Conservation (phyloP, 352 stramenopile species). For the Plasmopara muralis region DNA sequence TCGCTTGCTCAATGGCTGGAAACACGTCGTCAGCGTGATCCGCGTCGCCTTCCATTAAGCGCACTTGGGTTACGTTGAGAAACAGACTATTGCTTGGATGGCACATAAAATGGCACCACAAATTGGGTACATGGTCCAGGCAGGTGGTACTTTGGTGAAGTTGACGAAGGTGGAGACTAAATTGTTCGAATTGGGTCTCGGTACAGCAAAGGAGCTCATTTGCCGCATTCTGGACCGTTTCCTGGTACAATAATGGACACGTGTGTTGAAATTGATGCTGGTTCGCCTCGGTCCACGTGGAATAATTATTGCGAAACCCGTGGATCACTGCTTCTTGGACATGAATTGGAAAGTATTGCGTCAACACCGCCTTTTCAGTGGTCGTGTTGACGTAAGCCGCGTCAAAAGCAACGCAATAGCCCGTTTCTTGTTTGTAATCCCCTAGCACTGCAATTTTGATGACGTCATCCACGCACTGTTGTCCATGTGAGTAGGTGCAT, state of each 20-base stretch:
- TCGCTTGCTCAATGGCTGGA: conserved; percentile 59
- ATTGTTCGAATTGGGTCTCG: conserved; percentile 56
- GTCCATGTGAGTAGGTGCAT: too few relatives aligned
- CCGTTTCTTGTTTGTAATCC: too few relatives aligned
- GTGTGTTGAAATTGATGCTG: conserved; percentile 58
- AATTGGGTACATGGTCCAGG: conserved; percentile 67
- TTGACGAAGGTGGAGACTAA: conserved; percentile 56
- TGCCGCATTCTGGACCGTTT: conserved; percentile 36
- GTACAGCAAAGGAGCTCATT: conserved; percentile 71
- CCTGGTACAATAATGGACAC: conserved; percentile 64
- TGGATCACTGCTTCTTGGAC: conserved; percentile 44
- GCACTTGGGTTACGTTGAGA: conserved; percentile 60
- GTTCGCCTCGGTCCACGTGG: conserved; percentile 50
- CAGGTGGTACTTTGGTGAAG: conserved; percentile 60
- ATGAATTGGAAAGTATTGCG: conserved; percentile 61
- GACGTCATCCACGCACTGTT: too few relatives aligned
- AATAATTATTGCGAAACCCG: conserved; percentile 69
- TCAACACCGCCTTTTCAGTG: conserved; percentile 32
- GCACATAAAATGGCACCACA: conserved; percentile 79
- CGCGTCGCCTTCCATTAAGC: conserved; percentile 45
- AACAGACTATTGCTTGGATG: conserved; percentile 77
- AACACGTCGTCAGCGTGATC: conserved; percentile 46
- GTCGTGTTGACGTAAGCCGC: too few relatives aligned
- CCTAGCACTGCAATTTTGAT: too few relatives aligned
- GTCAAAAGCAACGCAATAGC: too few relatives aligned